Base-by-base conservation (phyloP, 495 filamentous ascomycete genomes). In the Hypoxylon lenormandii region DNA sequence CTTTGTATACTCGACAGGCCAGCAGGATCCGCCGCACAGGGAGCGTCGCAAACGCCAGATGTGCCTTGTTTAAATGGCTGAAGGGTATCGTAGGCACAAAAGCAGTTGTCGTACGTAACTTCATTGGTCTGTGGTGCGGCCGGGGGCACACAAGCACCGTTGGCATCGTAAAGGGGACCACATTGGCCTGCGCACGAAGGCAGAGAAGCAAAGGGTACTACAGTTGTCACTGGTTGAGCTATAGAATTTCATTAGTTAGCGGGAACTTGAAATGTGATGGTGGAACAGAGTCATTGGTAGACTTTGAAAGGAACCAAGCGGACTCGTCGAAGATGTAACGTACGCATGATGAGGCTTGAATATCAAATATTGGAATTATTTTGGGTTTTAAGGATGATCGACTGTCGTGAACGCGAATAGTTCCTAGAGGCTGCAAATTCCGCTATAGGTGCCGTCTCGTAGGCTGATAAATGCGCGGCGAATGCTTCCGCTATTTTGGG, bases 101-200 rank as follows among this genome's bases (percentile, higher is more conserved):
- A 86, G 67, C 85, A 87, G 19, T 60, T 69, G 10, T 76, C 72
- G 66, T 80, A 79, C 19, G 62, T 68, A 47, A 13, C 56, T 28
- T 72, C 57, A 42, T 71, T 74, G 50, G 64, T 70, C 1, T 51
- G 47, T 6, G 77, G 64, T 2, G 70, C 74, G 0, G 72, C 74
- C 4, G 83, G 81, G 3, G 82, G 82, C 0, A 81, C 80, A 69
- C 84, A 87, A 52, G 75, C 80, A 64, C 84, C 84, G 66, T 87
- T 85, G 10, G 81, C 85, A 71, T 86, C 84, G 69, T 80, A 86
- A 36, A 87, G 79, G 1, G 72, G 60, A 16, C 83, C 83, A 64
- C 85, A 87, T 15, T 66, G 28, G 1, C 71, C 69, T 2, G 78
- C 81, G 60, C 85, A 87, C 0, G 83, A 66, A 40, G 83, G 83